Conservation (phyloP, 208 protist genomes). For the Trichomonas gallinae region DNA sequence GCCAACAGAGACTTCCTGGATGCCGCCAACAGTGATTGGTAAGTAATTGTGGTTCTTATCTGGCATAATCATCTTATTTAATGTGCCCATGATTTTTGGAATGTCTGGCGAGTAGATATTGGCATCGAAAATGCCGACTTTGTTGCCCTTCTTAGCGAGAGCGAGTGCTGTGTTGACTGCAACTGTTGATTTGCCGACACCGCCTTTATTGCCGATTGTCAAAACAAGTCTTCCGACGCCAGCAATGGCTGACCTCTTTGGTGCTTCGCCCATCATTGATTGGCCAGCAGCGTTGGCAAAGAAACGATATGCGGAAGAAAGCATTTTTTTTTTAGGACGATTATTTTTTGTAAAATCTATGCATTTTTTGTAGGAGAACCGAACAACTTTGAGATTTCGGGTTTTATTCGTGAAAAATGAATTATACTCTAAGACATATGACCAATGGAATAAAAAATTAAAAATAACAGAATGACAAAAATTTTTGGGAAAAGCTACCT, state of each 20-base stretch:
- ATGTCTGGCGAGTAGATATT: constrained; percentile 37
- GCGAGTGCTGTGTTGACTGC: constrained; percentile 32
- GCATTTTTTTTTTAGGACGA: too few species aligned
- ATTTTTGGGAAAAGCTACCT: too few species aligned
- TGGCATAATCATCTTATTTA: not conserved
- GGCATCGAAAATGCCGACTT: constrained; percentile 39
- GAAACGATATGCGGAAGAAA: too few species aligned
- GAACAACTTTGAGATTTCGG: too few species aligned
- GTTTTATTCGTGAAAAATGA: too few species aligned
- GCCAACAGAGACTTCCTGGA: not conserved
- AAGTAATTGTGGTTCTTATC: not conserved
- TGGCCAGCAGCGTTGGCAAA: too few species aligned
- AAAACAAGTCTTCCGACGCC: not conserved
- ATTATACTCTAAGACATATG: too few species aligned
- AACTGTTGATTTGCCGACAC: constrained; percentile 43
- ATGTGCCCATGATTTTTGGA: constrained; percentile 27
- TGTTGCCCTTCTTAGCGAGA: not conserved
- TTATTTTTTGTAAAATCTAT: too few species aligned
- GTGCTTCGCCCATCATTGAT: not conserved
- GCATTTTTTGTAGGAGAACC: too few species aligned
- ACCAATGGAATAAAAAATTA: too few species aligned
- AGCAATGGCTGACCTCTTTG: not conserved
- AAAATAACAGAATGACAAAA: too few species aligned
- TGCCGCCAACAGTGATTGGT: not conserved
- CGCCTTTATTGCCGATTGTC: constrained; percentile 22